A percentile compares a stretch with the other conserved stretches of the same genome.
Evolutionary conservation across 768 basidiomycete species (phyloP).

Genomic region (Naganishia onofrii): DNA sequence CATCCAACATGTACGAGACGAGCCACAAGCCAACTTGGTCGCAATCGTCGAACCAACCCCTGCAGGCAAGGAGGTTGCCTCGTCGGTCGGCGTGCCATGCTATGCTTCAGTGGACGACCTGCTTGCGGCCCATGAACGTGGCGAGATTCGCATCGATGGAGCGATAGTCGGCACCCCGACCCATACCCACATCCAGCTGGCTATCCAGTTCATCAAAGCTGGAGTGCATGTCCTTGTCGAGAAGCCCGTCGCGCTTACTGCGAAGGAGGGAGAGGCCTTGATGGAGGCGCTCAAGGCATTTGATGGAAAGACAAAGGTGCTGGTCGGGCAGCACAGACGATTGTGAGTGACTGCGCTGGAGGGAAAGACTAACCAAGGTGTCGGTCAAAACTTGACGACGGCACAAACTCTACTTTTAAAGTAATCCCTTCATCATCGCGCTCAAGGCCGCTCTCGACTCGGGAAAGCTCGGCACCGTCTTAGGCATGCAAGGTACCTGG

Average conservation of each 20-base stretch:
- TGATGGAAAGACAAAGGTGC: constrained; percentile 9
- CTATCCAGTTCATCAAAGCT: constrained; percentile 22
- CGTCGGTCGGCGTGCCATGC: constrained; percentile 9
- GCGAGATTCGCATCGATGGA: constrained; percentile 30
- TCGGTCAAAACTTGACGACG: background rate
- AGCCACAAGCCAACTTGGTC: constrained; percentile 22
- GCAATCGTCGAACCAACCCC: constrained; percentile 37
- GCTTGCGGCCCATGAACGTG: constrained; percentile 9
- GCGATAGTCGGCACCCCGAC: constrained; percentile 36
- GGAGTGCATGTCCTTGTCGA: constrained; percentile 36
- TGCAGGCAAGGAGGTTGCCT: constrained; percentile 16
- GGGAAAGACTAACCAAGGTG: background rate
- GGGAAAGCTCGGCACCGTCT: constrained; percentile 11
- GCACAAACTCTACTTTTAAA: background rate
- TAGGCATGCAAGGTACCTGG: constrained; percentile 17
- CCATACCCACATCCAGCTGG: constrained; percentile 36
- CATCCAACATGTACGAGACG: constrained; percentile 29
- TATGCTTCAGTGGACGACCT: constrained; percentile 32
- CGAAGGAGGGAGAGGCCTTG: constrained; percentile 21
- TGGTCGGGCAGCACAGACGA: constrained; percentile 39
- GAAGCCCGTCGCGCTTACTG: constrained; percentile 36
- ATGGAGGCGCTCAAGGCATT: constrained; percentile 21
- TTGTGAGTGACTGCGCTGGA: constrained; percentile 30
- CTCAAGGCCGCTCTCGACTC: constrained; percentile 13
- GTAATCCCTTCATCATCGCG: constrained; percentile 24